Conservation (phyloP, 202 grass and related monocot species). For the Alloteropsis angusta region DNA sequence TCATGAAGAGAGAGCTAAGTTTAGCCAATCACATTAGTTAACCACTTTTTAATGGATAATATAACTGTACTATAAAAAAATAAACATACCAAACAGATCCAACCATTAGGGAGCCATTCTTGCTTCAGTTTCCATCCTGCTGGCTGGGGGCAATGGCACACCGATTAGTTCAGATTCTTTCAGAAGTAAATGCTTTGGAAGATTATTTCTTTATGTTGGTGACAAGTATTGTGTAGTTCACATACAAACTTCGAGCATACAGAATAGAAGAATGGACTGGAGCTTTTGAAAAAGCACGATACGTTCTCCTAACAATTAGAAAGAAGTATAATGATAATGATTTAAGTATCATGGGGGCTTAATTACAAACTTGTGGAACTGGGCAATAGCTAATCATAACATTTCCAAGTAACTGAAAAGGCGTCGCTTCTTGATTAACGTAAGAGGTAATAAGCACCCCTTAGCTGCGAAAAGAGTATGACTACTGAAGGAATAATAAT, state of each 20-base stretch:
- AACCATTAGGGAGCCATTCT: constrained; percentile 68
- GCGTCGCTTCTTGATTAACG: neutral
- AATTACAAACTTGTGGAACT: neutral
- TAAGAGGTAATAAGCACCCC: neutral
- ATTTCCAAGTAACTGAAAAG: neutral
- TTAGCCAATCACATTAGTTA: neutral
- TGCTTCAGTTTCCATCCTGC: constrained; percentile 74
- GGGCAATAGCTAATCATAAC: neutral
- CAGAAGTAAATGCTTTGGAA: too few species aligned
- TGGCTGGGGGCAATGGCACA: constrained; percentile 32
- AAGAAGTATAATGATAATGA: neutral
- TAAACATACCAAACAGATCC: constrained; percentile 72
- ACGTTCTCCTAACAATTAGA: neutral
- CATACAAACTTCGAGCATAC: neutral
- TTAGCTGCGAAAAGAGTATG: neutral
- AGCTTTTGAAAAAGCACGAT: neutral
- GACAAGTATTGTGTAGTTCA: neutral
- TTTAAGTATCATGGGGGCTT: neutral
- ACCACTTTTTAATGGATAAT: neutral
- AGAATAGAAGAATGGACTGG: neutral
- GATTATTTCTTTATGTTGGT: constrained; percentile 3
- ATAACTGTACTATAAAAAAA: neutral
- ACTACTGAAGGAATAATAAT: constrained; percentile 2
- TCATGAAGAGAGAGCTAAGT: constrained; percentile 1
- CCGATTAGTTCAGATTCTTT: too few species aligned